Evolutionary conservation across 768 basidiomycete species (phyloP).

Genomic region (Nevesoporus exiguus): DNA sequence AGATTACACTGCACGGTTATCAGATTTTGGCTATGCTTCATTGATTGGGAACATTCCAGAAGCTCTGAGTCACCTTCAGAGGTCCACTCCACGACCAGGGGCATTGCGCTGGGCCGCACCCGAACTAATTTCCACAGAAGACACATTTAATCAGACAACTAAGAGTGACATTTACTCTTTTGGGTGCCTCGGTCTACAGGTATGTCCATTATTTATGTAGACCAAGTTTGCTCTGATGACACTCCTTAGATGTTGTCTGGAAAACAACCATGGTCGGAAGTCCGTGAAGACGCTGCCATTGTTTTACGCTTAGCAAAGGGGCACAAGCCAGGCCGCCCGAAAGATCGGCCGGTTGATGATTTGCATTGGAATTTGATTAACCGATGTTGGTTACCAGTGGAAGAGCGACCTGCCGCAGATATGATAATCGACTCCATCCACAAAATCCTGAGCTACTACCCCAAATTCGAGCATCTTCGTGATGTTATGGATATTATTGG

Average conservation of each 20-base stretch:
- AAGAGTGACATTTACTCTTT: no score
- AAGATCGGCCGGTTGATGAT: background rate
- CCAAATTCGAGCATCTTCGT: background rate
- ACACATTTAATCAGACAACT: background rate
- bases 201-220: background rate
- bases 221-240: background rate
- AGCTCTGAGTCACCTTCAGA: background rate
- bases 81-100: background rate
- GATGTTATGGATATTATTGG: background rate
- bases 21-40: no score
- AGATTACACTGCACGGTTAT: conserved; percentile 33
- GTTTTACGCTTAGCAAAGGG: conserved; percentile 9
- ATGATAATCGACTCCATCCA: background rate
- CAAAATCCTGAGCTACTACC: background rate
- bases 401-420: background rate
- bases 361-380: no score
- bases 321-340: conserved; percentile 1
- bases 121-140: background rate
- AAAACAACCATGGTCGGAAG: no score
- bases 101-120: background rate
- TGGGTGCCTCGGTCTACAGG: no score
- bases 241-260: conserved; percentile 5
- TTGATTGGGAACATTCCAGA: conserved; percentile 7
- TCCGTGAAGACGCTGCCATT: background rate
- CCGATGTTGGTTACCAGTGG: background rate